Base-by-base conservation (phyloP, 208 protist species). In the Leishmania gerbilli region DNA sequence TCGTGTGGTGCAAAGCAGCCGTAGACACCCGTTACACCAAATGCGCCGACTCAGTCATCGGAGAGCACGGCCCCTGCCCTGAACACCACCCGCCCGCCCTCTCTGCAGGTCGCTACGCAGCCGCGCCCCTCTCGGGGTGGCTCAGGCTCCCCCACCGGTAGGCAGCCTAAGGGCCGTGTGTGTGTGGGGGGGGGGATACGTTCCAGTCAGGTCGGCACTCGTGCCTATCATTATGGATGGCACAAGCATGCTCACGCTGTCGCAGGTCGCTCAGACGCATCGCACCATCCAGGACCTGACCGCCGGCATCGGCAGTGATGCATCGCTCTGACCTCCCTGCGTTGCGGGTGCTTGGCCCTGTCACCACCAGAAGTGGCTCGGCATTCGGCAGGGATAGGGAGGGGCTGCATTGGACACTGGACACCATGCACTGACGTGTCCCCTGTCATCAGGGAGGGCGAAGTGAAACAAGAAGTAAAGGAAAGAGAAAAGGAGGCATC, bases 401-500 rank as follows among this genome's bases (percentile, higher is more conserved):
- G 45, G 45, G 45, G 45, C 45, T 49, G 82, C 11, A 37, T 51
- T 65, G 83, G 79, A 49, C 9, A 9, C 45, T 49, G 45, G 42
- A 71, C 64, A 76, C 88, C 83, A 37, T n/a, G 65, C 71, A 92
- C 80, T 47, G 83, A 78, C 8, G 79, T 64, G 74, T 90, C 97
- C 62, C 94, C 84, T 51, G 91, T 74, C 4, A 98, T 69, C 78
- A 93, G 51, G 51, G 51, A 21, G 51, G 45, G 45, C 45, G 7
- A 49, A 49, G 45, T 49, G 9, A 49, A 47, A 47, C 5, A 47
- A 11, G 45, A 49, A 0, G 42, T 42, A 42, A 42, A 53, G 49
- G 13, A 53, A 53, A 55, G 17, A 55, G 17, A 83, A 82, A 21
- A 92, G 13, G 34, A 91, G 88, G n/a, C 97, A 77, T 67, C 96